Evolutionary conservation across 148 eudicot genomes (phyloP), one percentile per base, ranked within the genome.

Genomic region (Cornus florida): DNA sequence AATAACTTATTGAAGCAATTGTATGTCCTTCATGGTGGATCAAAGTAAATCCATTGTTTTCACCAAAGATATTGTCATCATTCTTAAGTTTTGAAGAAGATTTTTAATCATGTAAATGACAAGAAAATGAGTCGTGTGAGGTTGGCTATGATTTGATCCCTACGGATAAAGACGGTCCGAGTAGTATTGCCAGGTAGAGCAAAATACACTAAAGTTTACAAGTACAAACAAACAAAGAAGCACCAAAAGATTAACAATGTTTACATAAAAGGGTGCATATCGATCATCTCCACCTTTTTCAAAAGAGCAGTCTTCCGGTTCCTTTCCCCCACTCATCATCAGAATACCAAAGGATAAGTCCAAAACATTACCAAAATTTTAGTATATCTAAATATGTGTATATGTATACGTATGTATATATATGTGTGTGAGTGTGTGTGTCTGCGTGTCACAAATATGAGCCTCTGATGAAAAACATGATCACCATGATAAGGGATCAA

Each of bases 191-290:
- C 50, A 38, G 41, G 56, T 39, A 6, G 59, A 24, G 41, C 31
- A 64, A 6, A 14, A 14, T 38, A 75, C 67, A 60, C 59, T 38
- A 75, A 39, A 46, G 67, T 43, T 17, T 43, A 67, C 14, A 46
- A 24, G 38, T 35, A 64, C 78, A 76, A 67, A 76, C 10, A 76
- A 67, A 76, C 78, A 76, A 0, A 43, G 24, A 76, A 46, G 38
- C 78, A 76, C 78, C 62, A 66, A 10, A 28, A 71, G 78, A 76
- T 67, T 67, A 28, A 46, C 71, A 46, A 28, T 76, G 71, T 76
- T 71, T 46, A 23, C n/a, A 41, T 23, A 66, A 75, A 64, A 67
- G 13, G 78, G 62, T 11, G 23, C 66, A 62, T 67, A 70, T 70
- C 78, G 23, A 41, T 75, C 71, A 16, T 60, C 62, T 43, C 62